A percentile compares a stretch with the other conserved stretches of the same genome.
These are phyloP conservation scores for Globisporangium abappressorium DNA, from an alignment of 352 stramenopile genomes.

Conservation along the genomic window DNA sequence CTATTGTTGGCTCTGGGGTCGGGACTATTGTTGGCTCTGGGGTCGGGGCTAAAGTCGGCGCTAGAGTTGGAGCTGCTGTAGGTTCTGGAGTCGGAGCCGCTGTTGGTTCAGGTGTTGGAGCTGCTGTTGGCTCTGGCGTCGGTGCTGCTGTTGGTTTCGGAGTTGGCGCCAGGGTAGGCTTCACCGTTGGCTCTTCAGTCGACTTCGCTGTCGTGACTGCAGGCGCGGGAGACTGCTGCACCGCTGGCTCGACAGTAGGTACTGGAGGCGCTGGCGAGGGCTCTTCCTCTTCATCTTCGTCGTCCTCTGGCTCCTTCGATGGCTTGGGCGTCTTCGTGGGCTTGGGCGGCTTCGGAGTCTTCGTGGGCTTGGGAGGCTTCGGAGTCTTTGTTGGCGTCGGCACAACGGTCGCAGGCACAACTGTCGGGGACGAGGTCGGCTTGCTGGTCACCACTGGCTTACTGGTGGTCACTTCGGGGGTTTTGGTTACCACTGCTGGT, in stretches of 20 bases:
- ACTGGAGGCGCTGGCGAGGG: background rate
- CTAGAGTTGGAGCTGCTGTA: background rate
- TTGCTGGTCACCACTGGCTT: constrained; percentile 1
- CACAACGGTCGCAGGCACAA: background rate
- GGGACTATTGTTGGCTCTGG: constrained; percentile 1
- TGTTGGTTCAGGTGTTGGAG: constrained; percentile 12
- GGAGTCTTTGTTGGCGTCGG: constrained; percentile 1
- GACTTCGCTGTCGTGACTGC: constrained; percentile 11
- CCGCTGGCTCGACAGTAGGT: constrained; percentile 2
- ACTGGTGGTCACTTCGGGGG: background rate
- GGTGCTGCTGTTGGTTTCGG: constrained; percentile 11
- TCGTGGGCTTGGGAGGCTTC: background rate
- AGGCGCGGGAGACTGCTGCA: constrained; percentile 5
- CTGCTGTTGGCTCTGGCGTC: constrained; percentile 10
- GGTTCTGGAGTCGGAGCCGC: constrained; percentile 10
- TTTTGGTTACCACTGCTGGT: background rate
- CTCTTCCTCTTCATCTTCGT: background rate
- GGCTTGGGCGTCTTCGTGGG: constrained; percentile 7
- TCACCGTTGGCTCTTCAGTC: background rate
- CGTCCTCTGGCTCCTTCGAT: constrained; percentile 1
- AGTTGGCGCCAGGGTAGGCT: constrained; percentile 9
- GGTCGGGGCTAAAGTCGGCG: constrained; percentile 15
- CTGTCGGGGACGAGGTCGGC: background rate
- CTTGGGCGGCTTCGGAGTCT: background rate
- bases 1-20: constrained; percentile 4